Evolutionary conservation across 495 filamentous ascomycete genomes (phyloP).

Genomic region (Cudoniella acicularis): DNA sequence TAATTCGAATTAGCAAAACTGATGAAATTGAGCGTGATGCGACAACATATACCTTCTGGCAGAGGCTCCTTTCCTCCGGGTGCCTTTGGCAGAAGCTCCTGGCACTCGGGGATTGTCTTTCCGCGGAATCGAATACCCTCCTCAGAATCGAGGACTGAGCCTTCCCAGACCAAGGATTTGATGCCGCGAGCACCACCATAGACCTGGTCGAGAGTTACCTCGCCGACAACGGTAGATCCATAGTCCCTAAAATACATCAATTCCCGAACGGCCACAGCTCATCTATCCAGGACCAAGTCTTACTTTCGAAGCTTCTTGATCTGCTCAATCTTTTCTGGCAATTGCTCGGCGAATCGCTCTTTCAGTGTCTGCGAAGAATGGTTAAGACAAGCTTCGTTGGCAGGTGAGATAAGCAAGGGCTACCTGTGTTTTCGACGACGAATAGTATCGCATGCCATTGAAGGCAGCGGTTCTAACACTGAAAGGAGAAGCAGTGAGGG

Average conservation of each 20-base stretch:
- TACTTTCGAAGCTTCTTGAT: constrained; percentile 97
- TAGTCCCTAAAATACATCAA: constrained; percentile 60
- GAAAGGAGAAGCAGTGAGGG: constrained; percentile 52
- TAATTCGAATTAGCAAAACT: constrained; percentile 29
- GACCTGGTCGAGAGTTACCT: constrained; percentile 98
- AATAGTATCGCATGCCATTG: constrained; percentile 80
- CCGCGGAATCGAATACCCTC: constrained; percentile 99
- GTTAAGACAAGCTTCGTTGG: constrained; percentile 12
- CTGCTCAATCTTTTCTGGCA: constrained; percentile 95
- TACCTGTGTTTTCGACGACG: constrained; percentile 84
- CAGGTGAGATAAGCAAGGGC: constrained; percentile 19
- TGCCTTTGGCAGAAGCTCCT: constrained; percentile 93
- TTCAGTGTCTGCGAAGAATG: constrained; percentile 73
- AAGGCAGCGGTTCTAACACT: constrained; percentile 64
- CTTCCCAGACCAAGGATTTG: constrained; percentile 98
- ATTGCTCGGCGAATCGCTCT: constrained; percentile 93
- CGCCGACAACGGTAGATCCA: constrained; percentile 90
- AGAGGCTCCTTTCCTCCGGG: constrained; percentile 94
- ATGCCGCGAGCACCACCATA: constrained; percentile 99
- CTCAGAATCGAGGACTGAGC: constrained; percentile 95
- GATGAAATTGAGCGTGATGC: constrained; percentile 15
- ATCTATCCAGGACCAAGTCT: constrained; percentile 8
- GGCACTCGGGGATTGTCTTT: constrained; percentile 97
- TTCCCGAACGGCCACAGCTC: background rate
- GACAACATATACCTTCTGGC: constrained; percentile 65